A percentile compares a stretch with the other conserved stretches of the same genome.
Conservation (phyloP, 805 yeast species). For the Pichia exigua region DNA sequence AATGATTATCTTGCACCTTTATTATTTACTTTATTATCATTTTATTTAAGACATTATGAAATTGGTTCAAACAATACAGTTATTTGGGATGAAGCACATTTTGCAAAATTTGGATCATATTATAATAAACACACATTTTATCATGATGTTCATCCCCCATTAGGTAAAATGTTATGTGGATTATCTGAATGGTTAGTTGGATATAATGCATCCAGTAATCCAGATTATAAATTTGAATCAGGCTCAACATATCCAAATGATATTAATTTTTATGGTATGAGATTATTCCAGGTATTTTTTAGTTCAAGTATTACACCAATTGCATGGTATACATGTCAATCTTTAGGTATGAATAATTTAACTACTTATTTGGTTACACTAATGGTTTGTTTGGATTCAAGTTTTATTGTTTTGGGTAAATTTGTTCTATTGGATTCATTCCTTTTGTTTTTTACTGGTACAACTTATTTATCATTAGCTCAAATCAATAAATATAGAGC, state of each 20-base stretch:
- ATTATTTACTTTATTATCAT: constrained; percentile 36
- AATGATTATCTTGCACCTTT: constrained; percentile 31
- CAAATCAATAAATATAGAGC: constrained; percentile 43
- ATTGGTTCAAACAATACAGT: constrained; percentile 52
- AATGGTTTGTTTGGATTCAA: constrained; percentile 59
- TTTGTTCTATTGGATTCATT: constrained; percentile 72
- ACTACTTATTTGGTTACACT: constrained; percentile 55
- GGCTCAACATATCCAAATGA: constrained; percentile 59
- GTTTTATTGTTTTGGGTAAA: constrained; percentile 63
- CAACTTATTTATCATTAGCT: constrained; percentile 55
- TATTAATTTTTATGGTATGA: constrained; percentile 55
- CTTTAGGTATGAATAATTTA: constrained; percentile 42
- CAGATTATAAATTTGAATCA: constrained; percentile 58
- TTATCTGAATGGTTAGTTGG: constrained; percentile 53
- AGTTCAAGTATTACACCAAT: constrained; percentile 61
- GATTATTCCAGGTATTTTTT: constrained; percentile 63
- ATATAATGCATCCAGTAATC: constrained; percentile 39
- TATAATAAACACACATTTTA: constrained; percentile 83
- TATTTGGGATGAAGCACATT: constrained; percentile 89
- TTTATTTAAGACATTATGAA: constrained; percentile 50
- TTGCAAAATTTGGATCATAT: constrained; percentile 92
- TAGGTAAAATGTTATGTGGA: constrained; percentile 90
- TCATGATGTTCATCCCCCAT: constrained; percentile 96
- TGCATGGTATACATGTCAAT: constrained; percentile 62
- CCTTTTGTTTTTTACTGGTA: constrained; percentile 66